phyloP scores from a whole-genome alignment of 441 rosid genomes.

The Flueggea neowawraea region DNA sequence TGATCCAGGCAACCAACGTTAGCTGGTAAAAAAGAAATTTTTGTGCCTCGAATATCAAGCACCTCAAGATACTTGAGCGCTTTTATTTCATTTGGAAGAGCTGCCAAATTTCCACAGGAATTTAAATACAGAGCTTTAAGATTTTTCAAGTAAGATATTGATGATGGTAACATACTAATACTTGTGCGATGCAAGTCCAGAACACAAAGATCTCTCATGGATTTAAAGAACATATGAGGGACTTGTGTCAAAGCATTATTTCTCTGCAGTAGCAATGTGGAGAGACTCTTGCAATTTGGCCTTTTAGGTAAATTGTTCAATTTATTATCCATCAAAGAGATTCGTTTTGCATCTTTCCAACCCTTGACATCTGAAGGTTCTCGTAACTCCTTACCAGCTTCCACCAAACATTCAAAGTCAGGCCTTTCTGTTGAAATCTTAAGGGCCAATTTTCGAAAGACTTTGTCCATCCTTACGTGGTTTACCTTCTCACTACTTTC shows the following conservation, averaged over 20 bases:
- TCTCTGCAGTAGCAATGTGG: slow-evolving; percentile 23
- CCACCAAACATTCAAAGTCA: slow-evolving; percentile 11
- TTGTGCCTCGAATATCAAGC: slow-evolving; percentile 31
- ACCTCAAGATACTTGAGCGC: slow-evolving; percentile 29
- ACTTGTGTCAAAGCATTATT: slow-evolving; percentile 14
- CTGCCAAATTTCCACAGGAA: slow-evolving; percentile 18
- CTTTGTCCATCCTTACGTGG: slow-evolving; percentile 27
- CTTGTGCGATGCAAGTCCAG: slow-evolving; percentile 9
- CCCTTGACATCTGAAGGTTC: slow-evolving; percentile 14
- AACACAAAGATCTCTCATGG: slow-evolving; percentile 25
- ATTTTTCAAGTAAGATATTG: slow-evolving; percentile 7
- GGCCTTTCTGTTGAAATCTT: slow-evolving; percentile 8
- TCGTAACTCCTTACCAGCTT: slow-evolving; percentile 2
- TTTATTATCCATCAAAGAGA: slow-evolving; percentile 4
- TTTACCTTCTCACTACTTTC: slow-evolving; percentile 22
- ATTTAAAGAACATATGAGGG: slow-evolving; percentile 19
- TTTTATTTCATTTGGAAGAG: slow-evolving; percentile 18
- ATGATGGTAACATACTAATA: slow-evolving; percentile 19
- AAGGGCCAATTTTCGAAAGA: slow-evolving; percentile 29
- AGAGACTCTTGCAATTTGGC: slow-evolving; percentile 18
- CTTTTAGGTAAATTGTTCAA: slow-evolving; percentile 17
- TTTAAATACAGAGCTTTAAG: slow-evolving; percentile 31
- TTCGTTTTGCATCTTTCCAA: slow-evolving; percentile 16
- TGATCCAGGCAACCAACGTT: slow-evolving; percentile 14
- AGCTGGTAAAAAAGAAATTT: slow-evolving; percentile 18